These are phyloP conservation scores for Kazachstania africana DNA, from an alignment of 805 yeast species.

Conservation along the genomic window DNA sequence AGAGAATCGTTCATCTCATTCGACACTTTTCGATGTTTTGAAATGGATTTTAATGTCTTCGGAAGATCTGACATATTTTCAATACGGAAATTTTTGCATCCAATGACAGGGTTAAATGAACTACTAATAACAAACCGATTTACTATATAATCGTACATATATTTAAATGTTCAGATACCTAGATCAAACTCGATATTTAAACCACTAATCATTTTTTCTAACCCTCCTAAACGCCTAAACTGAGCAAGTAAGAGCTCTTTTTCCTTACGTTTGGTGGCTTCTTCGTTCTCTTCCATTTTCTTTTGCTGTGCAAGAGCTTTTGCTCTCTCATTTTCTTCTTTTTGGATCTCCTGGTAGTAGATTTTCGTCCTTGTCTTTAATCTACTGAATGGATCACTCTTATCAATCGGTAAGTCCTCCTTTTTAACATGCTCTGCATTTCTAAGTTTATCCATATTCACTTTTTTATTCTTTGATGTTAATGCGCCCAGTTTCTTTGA, in stretches of 20 bases:
- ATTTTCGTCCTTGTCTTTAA: conserved; percentile 78
- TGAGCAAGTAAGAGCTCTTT: conserved; percentile 36
- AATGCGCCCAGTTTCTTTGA: conserved; percentile 50
- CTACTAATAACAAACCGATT: not conserved
- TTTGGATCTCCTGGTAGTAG: conserved; percentile 50
- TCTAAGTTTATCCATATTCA: conserved; percentile 66
- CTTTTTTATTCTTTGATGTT: conserved; percentile 74
- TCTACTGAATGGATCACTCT: conserved; percentile 77
- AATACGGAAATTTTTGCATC: too few relatives aligned
- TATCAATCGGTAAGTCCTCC: conserved; percentile 29
- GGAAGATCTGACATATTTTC: too few relatives aligned
- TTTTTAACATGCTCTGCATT: conserved; percentile 64
- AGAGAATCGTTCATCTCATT: too few relatives aligned
- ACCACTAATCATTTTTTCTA: conserved; percentile 38
- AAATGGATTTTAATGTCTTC: too few relatives aligned
- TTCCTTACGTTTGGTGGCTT: conserved; percentile 36
- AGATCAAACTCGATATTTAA: conserved; percentile 33
- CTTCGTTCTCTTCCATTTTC: conserved; percentile 28
- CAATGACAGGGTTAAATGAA: too few relatives aligned
- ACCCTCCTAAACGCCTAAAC: conserved; percentile 46
- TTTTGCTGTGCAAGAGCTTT: conserved; percentile 40
- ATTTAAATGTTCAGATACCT: conserved; percentile 13
- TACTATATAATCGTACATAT: not conserved
- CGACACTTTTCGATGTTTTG: too few relatives aligned
- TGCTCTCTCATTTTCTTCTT: conserved; percentile 48